Base-by-base conservation (phyloP, 2,329 filamentous ascomycete species). In the Aurifilum marmelostoma region DNA sequence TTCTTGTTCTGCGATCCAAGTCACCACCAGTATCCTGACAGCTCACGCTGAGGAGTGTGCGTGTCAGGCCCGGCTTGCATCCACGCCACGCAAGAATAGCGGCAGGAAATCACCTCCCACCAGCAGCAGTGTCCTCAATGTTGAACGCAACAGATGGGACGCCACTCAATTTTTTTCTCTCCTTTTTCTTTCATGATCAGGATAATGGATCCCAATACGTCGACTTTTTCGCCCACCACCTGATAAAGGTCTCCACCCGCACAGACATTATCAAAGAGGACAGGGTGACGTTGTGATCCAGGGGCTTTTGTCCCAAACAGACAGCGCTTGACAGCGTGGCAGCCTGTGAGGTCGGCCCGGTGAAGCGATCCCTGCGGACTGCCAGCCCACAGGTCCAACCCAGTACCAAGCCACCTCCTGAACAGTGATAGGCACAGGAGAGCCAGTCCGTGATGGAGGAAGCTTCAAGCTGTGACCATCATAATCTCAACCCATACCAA, bases 351-450 rank as follows among this genome's bases (percentile, higher is more conserved):
- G 62, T 24, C 62, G n/a, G 65, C 32, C 47, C 54, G 64, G 21
- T 29, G 67, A 59, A 47, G 63, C 62, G 64, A 37, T 24, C 67
- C 29, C 43, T 39, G 47, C 56, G n/a, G 65, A 67, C 56, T 69
- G 69, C 67, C 58, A 63, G n/a, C 43, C 43, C 39, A 47, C 32
- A 54, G 56, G 18, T 37, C 59, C 63, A 58, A 29, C 47, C 63
- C 60, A 66, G 21, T 9, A 47, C 14, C 29, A 47, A 60, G 34
- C 41, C 34, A 56, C 58, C 37, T 56, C 29, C 41, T 32, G 37
- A 52, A 37, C 37, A 16, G 37, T 59, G 67, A 24, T 58, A 58
- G 56, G 27, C 47, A 34, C 21, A 29, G 43, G 3, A 54, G 58
- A 41, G 27, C 32, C 56, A 39, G 39, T 47, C 50, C 34, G 43